Conservation (phyloP, 139 green algal genomes). For the Tetraselmis striata region DNA sequence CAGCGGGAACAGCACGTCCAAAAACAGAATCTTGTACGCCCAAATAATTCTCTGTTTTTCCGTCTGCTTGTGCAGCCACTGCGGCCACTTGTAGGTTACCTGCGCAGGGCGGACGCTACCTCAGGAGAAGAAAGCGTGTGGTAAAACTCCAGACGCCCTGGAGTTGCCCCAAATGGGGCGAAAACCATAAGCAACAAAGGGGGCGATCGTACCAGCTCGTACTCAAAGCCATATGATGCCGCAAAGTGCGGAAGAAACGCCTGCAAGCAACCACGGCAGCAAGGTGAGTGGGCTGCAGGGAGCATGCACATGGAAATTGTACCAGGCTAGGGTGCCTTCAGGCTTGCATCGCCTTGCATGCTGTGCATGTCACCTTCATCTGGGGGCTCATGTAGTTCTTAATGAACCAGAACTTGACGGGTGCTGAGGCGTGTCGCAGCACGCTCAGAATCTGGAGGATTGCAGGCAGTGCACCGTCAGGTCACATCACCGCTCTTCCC, state of each 20-base stretch:
- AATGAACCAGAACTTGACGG: constrained; percentile 99
- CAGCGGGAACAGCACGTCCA: constrained; percentile 97
- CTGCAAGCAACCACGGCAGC: constrained; percentile 26
- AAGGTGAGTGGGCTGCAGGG: background rate
- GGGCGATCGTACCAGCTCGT: constrained; percentile 39
- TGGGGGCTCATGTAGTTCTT: constrained; percentile 98
- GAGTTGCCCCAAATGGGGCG: background rate
- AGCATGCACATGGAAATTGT: background rate
- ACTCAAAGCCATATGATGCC: constrained; percentile 82
- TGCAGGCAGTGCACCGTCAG: too few species aligned
- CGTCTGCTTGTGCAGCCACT: constrained; percentile 90
- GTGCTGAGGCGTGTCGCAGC: constrained; percentile 3
- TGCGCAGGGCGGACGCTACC: too few species aligned
- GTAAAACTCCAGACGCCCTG: too few species aligned
- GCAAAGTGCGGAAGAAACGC: constrained; percentile 87
- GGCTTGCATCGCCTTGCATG: too few species aligned
- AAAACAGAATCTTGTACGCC: constrained; percentile 96
- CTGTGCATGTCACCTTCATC: background rate
- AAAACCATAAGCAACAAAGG: constrained; percentile 4
- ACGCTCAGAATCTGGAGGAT: background rate
- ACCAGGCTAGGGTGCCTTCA: too few species aligned
- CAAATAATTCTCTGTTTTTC: constrained; percentile 94
- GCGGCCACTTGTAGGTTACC: constrained; percentile 98
- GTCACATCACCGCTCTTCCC: too few species aligned
- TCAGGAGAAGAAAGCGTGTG: too few species aligned